Evolutionary conservation across 345 rosid genomes (phyloP), one percentile per base, ranked within the genome.

Genomic region (Kandelia obovata): DNA sequence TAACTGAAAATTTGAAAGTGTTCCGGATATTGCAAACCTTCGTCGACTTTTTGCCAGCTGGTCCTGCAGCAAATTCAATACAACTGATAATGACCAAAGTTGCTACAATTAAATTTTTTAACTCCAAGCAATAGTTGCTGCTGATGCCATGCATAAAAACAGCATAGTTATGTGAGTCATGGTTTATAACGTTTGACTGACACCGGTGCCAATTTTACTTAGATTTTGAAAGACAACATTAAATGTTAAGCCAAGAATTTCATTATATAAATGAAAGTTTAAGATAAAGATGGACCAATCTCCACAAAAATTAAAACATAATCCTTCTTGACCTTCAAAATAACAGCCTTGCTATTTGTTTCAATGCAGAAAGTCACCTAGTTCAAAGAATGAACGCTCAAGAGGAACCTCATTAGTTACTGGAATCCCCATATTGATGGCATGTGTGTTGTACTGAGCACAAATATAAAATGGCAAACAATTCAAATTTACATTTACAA

Each of bases 321-420:
- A 69, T 96, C 99, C 81, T 96, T 96, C 67, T 90, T 97, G 56
- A 85, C 89, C 87, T 96, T 96, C 34, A 96, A 82, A 81, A 96
- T 67, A 83, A 81, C 80, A 81, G 96, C 95, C 80, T 90, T 96
- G 84, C 79, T 89, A 79, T 90, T 92, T 43, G 97, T 82, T 85
- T 96, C 99, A 59, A 96, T 83, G 79, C 99, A 96, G 77, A 80
- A 86, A 32, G 96, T 85, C 74, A 90, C 83, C 98, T 96, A 90
- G 78, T 79, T 96, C 93, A 96, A 88, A 53, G 98, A 81, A 83
- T 34, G 99, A 92, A 70, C 98, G 97, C 70, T 92, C 97, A 71
- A 96, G 95, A 52, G 98, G 99, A 78, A 90, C 99, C 89, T 96
- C 90, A 72, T 96, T 92, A 83, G 92, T 96, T 46, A 79, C 77